Percentiles rank a stretch among this genome's conserved stretches.
These are phyloP conservation scores for Amanita muscaria DNA, from an alignment of 768 basidiomycete genomes.

Conservation along the genomic window DNA sequence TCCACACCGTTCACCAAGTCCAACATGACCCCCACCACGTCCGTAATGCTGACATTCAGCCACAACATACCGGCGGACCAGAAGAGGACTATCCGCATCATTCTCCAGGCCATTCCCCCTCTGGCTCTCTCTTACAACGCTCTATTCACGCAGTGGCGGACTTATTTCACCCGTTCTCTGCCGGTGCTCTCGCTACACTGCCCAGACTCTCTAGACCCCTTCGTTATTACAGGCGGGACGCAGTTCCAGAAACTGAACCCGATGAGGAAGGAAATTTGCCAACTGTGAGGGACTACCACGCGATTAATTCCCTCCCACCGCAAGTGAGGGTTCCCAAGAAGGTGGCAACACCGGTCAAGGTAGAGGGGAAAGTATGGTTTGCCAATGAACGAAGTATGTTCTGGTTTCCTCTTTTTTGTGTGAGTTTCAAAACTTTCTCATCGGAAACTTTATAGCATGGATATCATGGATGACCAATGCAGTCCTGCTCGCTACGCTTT, in stretches of 20 bases:
- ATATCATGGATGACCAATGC: constrained; percentile 86
- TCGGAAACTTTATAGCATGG: constrained; percentile 51
- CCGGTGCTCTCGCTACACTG: constrained; percentile 44
- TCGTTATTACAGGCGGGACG: constrained; percentile 62
- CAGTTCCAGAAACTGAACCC: constrained; percentile 53
- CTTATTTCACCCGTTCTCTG: constrained; percentile 59
- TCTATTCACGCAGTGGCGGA: constrained; percentile 29
- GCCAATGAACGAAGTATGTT: constrained; percentile 85
- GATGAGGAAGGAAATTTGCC: constrained; percentile 46
- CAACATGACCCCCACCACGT: neutral
- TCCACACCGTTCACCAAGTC: neutral
- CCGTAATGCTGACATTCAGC: too few relatives aligned
- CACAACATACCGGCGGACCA: neutral
- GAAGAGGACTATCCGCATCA: constrained; percentile 1
- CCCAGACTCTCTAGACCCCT: constrained; percentile 34
- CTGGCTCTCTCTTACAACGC: constrained; percentile 5
- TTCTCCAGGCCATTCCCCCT: neutral
- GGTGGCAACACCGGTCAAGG: constrained; percentile 70
- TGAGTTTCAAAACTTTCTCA: neutral
- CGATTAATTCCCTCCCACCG: constrained; percentile 57
- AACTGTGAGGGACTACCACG: constrained; percentile 63
- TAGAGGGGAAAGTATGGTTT: constrained; percentile 97
- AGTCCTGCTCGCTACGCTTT: constrained; percentile 74
- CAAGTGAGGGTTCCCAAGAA: constrained; percentile 76
- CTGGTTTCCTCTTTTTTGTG: neutral